phyloP scores from a whole-genome alignment of 805 yeast species.

The Starmerella riodocensis region DNA sequence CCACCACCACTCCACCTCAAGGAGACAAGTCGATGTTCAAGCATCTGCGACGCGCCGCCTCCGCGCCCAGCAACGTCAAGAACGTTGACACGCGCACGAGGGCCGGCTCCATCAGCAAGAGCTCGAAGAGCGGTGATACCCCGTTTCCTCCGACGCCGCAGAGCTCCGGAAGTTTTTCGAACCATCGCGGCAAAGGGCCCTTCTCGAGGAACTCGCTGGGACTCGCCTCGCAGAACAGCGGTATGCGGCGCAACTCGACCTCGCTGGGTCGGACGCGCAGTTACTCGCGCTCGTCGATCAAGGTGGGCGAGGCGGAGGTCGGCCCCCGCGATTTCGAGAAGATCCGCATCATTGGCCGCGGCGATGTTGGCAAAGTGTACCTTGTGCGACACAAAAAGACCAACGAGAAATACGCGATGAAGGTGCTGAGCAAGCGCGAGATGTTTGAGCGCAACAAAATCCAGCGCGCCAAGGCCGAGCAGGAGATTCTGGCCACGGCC shows the following conservation, averaged over 20 bases:
- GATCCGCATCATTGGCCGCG: constrained; percentile 80
- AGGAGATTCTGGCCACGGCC: constrained; percentile 86
- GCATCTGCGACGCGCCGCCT: constrained; percentile 52
- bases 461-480: constrained; percentile 90
- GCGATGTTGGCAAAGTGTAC: constrained; percentile 95
- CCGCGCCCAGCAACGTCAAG: constrained; percentile 60
- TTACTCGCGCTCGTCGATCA: constrained; percentile 63
- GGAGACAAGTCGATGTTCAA: constrained; percentile 19
- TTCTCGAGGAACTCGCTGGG: constrained; percentile 5
- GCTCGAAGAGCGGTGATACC: not conserved
- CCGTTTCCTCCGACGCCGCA: too few species aligned
- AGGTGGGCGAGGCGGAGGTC: constrained; percentile 64
- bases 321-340: constrained; percentile 80
- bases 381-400: constrained; percentile 72
- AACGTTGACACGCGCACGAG: constrained; percentile 7
- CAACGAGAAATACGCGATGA: constrained; percentile 77
- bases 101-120: constrained; percentile 1
- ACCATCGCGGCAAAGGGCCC: not conserved
- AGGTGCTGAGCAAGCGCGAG: constrained; percentile 75
- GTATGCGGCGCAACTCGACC: not conserved
- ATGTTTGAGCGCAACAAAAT: constrained; percentile 93
- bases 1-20: not conserved
- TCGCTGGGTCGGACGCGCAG: constrained; percentile 35
- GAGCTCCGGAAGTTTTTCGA: not conserved
- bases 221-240: not conserved